Conservation (phyloP, 1,139 yeast genomes). For the Blastobotrys elegans region DNA sequence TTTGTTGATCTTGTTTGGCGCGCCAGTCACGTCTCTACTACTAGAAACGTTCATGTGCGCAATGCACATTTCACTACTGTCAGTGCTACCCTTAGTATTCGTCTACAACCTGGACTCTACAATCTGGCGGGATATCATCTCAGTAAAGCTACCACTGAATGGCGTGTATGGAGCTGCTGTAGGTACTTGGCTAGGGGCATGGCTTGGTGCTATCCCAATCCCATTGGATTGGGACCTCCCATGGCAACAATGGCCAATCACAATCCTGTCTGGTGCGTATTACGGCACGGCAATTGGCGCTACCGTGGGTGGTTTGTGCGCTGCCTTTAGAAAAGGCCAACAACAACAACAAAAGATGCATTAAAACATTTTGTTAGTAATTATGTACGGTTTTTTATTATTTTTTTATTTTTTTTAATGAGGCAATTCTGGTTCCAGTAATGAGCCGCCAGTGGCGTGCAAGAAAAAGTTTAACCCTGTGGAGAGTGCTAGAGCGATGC, state of each 20-base stretch:
- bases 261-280: constrained; percentile 77
- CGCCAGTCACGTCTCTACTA: constrained; percentile 60
- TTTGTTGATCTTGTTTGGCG: constrained; percentile 69
- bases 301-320: constrained; percentile 25
- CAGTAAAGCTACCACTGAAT: constrained; percentile 32
- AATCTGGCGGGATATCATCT: constrained; percentile 40
- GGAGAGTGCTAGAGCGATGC: constrained; percentile 66
- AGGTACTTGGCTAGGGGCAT: constrained; percentile 65
- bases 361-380: background rate
- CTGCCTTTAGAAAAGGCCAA: background rate
- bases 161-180: constrained; percentile 39
- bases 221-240: constrained; percentile 97
- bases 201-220: constrained; percentile 92
- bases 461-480: constrained; percentile 60
- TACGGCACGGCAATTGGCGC: constrained; percentile 62
- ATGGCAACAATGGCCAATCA: constrained; percentile 98
- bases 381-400: background rate
- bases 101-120: constrained; percentile 53
- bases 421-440: constrained; percentile 5
- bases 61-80: constrained; percentile 57
- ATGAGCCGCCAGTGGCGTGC: constrained; percentile 20
- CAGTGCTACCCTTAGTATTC: constrained; percentile 60
- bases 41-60: constrained; percentile 62
- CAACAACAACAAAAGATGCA: constrained; percentile 2
- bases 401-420: background rate